phyloP scores from a whole-genome alignment of 169 alveolate genomes.

The Cryptosporidium sp. region DNA sequence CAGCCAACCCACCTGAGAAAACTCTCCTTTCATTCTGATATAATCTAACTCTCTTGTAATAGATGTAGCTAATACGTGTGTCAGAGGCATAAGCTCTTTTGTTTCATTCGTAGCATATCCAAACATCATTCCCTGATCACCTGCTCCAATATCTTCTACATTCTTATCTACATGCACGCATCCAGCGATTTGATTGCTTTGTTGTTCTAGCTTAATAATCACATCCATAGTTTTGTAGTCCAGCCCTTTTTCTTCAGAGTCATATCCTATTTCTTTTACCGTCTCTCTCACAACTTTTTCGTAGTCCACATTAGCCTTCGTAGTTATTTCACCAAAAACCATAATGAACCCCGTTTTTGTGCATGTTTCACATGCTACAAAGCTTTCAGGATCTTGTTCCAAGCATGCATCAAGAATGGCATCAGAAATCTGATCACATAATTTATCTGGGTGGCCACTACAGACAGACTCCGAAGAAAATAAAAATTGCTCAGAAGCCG shows the following conservation, averaged over 20 bases:
- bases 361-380: slow-evolving; percentile 96
- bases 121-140: slow-evolving; percentile 99
- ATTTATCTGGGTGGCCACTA: slow-evolving; percentile 99
- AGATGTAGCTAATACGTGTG: slow-evolving; percentile 95
- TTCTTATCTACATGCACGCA: slow-evolving; percentile 94
- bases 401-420: slow-evolving; percentile 99
- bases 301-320: slow-evolving; percentile 91
- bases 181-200: slow-evolving; percentile 95
- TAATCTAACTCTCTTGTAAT: slow-evolving; percentile 94
- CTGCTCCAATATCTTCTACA: slow-evolving; percentile 96
- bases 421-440: slow-evolving; percentile 99
- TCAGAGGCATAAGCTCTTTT: slow-evolving; percentile 95
- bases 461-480: slow-evolving; percentile 99
- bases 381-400: slow-evolving; percentile 91
- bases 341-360: slow-evolving; percentile 94
- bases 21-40: slow-evolving; percentile 90
- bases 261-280: slow-evolving; percentile 92
- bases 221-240: slow-evolving; percentile 95
- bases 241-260: slow-evolving; percentile 91
- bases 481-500: slow-evolving; percentile 81
- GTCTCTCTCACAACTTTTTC: slow-evolving; percentile 95
- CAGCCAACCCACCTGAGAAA: slow-evolving; percentile 87
- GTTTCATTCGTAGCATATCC: slow-evolving; percentile 99
- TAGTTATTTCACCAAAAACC: slow-evolving; percentile 98
- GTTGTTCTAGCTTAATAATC: slow-evolving; percentile 92